Conservation (phyloP, 805 yeast species). For the Debaryomyces hansenii region DNA sequence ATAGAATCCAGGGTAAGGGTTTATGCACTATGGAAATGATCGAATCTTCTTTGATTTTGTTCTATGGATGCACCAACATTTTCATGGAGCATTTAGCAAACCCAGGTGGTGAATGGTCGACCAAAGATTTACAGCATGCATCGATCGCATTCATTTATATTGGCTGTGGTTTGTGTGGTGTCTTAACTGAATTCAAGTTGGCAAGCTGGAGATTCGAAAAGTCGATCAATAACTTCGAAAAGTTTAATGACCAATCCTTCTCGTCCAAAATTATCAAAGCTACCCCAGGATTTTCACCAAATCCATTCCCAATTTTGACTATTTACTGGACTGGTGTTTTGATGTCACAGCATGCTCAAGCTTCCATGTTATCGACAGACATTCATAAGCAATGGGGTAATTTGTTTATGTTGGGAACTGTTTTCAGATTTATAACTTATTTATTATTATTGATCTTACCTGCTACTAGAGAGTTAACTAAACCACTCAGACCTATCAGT, state of each 20-base stretch:
- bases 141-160: slow-evolving; percentile 50
- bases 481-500: slow-evolving; percentile 69
- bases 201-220: slow-evolving; percentile 55
- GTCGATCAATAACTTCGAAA: slow-evolving; percentile 18
- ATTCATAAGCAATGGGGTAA: slow-evolving; percentile 94
- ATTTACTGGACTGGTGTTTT: slow-evolving; percentile 95
- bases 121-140: slow-evolving; percentile 47
- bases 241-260: background rate
- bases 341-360: slow-evolving; percentile 94
- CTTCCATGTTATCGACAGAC: slow-evolving; percentile 70
- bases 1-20: slow-evolving; percentile 40
- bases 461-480: slow-evolving; percentile 26
- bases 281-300: slow-evolving; percentile 81
- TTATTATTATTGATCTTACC: slow-evolving; percentile 45
- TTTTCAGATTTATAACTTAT: slow-evolving; percentile 68
- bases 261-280: slow-evolving; percentile 22
- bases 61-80: slow-evolving; percentile 87
- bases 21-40: slow-evolving; percentile 80
- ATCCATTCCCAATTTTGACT: slow-evolving; percentile 91
- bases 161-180: slow-evolving; percentile 92
- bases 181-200: slow-evolving; percentile 70
- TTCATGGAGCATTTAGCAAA: slow-evolving; percentile 79
- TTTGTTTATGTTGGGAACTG: slow-evolving; percentile 77
- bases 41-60: slow-evolving; percentile 76
- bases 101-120: slow-evolving; percentile 80